phyloP scores from a whole-genome alignment of 1,284 basidiomycete genomes.

The Bjerkandera adusta region DNA sequence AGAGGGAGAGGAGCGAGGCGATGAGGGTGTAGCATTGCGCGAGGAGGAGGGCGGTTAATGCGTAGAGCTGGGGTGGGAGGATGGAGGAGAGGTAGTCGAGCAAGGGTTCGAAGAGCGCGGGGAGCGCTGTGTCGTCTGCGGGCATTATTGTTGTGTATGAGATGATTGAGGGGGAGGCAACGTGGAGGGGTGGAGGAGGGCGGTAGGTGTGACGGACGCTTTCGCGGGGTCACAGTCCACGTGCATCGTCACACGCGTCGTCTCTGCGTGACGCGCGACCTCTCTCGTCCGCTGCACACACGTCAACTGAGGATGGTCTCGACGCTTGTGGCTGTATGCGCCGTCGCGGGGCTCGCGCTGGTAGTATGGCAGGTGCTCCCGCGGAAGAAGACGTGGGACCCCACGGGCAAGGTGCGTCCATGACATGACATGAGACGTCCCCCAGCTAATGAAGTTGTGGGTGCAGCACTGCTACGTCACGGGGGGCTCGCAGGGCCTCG shows the following conservation, averaged over 20 bases:
- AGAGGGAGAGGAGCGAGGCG: constrained; percentile 46
- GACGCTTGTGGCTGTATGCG: neutral
- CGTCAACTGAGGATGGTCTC: no score
- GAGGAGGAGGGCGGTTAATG: constrained; percentile 46
- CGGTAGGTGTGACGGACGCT: no score
- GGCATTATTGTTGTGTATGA: neutral
- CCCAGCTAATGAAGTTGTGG: neutral
- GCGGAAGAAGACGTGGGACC: constrained; percentile 16
- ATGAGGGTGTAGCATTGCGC: constrained; percentile 52
- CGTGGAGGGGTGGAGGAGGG: no score
- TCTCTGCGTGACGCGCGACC: no score
- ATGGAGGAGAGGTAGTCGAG: constrained; percentile 51
- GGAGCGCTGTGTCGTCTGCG: constrained; percentile 23
- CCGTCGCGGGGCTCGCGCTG: constrained; percentile 1
- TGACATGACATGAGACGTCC: neutral
- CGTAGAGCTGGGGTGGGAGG: constrained; percentile 56
- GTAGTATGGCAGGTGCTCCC: constrained; percentile 9
- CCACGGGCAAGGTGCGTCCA: constrained; percentile 15
- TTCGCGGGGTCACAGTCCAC: no score
- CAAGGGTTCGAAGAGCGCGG: constrained; percentile 47
- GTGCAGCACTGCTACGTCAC: constrained; percentile 72
- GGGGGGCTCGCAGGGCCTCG: constrained; percentile 80
- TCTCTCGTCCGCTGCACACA: no score
- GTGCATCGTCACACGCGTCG: no score
- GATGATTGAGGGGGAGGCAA: no score